Conservation (phyloP, 352 stramenopile genomes). For the Pythium utonaiense region DNA sequence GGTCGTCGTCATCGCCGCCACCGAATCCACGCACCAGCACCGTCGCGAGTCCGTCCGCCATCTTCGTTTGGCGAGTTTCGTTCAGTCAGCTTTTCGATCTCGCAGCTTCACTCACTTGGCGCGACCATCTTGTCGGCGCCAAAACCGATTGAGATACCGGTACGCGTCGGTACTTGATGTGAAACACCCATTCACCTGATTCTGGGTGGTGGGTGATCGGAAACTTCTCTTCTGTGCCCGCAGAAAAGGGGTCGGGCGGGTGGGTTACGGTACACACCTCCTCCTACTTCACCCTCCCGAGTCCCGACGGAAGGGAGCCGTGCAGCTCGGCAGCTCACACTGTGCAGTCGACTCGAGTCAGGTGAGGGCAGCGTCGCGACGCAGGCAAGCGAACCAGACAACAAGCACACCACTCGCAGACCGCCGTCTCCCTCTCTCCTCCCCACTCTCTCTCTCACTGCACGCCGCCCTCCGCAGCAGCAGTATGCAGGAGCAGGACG, state of each 20-base stretch:
- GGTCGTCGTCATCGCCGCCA: too few relatives aligned
- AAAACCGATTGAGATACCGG: constrained; percentile 3
- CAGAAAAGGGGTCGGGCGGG: constrained; percentile 2
- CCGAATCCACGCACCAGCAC: constrained; percentile 54
- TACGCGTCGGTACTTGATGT: background rate
- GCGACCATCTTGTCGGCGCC: background rate
- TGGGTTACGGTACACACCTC: constrained; percentile 1
- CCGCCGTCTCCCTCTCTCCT: background rate
- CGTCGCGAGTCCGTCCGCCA: constrained; percentile 25
- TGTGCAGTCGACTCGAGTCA: constrained; percentile 4
- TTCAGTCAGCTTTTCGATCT: constrained; percentile 1
- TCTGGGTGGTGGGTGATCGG: constrained; percentile 5
- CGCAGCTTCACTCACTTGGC: background rate
- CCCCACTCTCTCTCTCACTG: background rate
- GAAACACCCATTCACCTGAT: constrained; percentile 14
- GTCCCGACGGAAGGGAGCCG: background rate
- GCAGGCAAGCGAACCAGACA: background rate
- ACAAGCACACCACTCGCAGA: background rate
- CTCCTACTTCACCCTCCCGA: constrained; percentile 1
- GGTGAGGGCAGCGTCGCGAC: background rate
- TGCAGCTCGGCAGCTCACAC: background rate
- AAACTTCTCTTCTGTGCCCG: constrained; percentile 4
- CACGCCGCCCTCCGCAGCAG: background rate
- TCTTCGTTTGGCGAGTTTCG: constrained; percentile 4
- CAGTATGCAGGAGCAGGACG: constrained; percentile 35